A percentile compares a stretch with the other conserved stretches of the same genome.
Evolutionary conservation across 2,329 filamentous ascomycete species (phyloP).

Genomic region (Diplodia seriata): DNA sequence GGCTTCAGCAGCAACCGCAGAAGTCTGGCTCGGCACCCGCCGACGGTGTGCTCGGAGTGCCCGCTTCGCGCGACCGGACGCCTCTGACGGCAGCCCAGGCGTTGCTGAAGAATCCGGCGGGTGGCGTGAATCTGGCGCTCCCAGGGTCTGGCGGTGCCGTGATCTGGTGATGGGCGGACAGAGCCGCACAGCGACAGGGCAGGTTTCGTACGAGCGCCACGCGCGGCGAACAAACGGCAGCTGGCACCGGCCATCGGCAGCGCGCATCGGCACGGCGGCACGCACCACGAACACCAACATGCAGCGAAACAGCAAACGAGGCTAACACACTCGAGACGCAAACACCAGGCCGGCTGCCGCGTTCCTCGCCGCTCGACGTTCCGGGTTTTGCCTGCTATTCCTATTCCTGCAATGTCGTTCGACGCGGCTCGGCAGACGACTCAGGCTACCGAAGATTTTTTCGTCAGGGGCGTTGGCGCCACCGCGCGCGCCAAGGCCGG

Average conservation of each 20-base stretch:
- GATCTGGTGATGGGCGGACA: constrained; percentile 19
- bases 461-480: constrained; percentile 22
- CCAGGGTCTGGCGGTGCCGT: constrained; percentile 14
- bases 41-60: constrained; percentile 2
- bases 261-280: neutral
- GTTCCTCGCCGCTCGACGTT: constrained; percentile 4
- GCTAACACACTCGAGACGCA: neutral
- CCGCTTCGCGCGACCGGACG: constrained; percentile 9
- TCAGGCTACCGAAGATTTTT: constrained; percentile 23
- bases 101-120: constrained; percentile 7
- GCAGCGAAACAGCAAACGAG: neutral
- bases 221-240: neutral
- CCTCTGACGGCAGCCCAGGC: constrained; percentile 26
- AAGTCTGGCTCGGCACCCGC: constrained; percentile 12
- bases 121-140: constrained; percentile 26
- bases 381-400: neutral
- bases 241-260: neutral
- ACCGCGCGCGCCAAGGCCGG: constrained; percentile 17
- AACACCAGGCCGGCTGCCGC: neutral
- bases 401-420: constrained; percentile 11
- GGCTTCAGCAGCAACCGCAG: constrained; percentile 18
- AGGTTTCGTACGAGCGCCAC: constrained; percentile 1
- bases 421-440: constrained; percentile 21
- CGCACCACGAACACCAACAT: constrained; percentile 2
- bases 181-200: constrained; percentile 3